Percentiles rank a stretch among this genome's conserved stretches.
Conservation (phyloP, 352 stramenopile genomes). For the Phytopythium boreale region DNA sequence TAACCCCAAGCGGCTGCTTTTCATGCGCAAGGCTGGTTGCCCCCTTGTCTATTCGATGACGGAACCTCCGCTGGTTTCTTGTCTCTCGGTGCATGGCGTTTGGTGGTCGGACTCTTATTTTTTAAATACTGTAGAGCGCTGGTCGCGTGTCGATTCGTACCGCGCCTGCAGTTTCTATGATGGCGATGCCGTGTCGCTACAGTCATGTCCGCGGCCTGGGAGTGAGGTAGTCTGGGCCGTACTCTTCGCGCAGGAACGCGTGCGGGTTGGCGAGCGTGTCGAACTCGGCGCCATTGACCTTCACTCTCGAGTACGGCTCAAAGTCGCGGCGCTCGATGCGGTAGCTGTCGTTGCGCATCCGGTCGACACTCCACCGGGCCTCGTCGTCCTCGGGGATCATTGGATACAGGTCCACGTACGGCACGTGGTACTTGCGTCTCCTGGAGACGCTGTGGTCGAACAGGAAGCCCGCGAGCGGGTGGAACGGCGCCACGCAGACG, state of each 20-base stretch:
- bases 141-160: neutral
- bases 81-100: neutral
- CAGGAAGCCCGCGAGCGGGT: constrained; percentile 24
- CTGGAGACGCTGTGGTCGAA: constrained; percentile 14
- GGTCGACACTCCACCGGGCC: constrained; percentile 17
- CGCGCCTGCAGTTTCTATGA: neutral
- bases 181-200: neutral
- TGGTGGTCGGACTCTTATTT: neutral
- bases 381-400: constrained; percentile 18
- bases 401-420: constrained; percentile 32
- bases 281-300: constrained; percentile 31
- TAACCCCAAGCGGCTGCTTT: neutral
- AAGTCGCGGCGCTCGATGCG: constrained; percentile 16
- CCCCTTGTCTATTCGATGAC: neutral
- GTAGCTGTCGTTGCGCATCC: constrained; percentile 16
- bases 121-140: neutral
- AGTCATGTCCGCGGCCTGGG: constrained; percentile 8
- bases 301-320: constrained; percentile 26
- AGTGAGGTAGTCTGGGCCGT: constrained; percentile 30
- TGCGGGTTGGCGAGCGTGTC: constrained; percentile 39
- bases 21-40: too few species aligned
- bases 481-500: constrained; percentile 27
- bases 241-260: constrained; percentile 43
- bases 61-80: neutral
- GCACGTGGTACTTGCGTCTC: constrained; percentile 15